A percentile compares a stretch with the other conserved stretches of the same genome.
Conservation (phyloP, 352 stramenopile species). For the Halophytophthora polymorphica region DNA sequence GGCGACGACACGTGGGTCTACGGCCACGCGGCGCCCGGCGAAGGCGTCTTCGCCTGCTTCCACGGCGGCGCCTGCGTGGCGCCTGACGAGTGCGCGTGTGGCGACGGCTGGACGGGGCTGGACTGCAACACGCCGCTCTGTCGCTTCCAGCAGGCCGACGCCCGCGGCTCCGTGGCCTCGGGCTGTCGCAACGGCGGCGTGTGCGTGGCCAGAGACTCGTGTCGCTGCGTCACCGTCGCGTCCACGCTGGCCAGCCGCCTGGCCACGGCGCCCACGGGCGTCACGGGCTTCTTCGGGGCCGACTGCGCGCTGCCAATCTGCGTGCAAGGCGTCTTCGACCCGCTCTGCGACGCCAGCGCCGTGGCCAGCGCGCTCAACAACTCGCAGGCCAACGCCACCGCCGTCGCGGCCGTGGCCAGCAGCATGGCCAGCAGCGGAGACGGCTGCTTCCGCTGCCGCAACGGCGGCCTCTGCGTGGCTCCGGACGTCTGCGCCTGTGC, state of each 20-base stretch:
- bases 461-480: constrained; percentile 89
- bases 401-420: constrained; percentile 28
- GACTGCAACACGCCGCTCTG: constrained; percentile 95
- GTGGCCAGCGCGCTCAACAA: constrained; percentile 36
- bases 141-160: constrained; percentile 56
- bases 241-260: constrained; percentile 84
- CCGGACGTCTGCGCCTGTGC: constrained; percentile 91
- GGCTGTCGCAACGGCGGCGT: constrained; percentile 92
- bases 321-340: constrained; percentile 94
- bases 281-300: constrained; percentile 92
- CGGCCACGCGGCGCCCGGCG: constrained; percentile 56
- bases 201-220: constrained; percentile 92
- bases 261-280: constrained; percentile 56
- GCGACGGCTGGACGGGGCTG: constrained; percentile 90
- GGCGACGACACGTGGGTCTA: constrained; percentile 67
- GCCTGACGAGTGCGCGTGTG: constrained; percentile 90
- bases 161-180: constrained; percentile 54
- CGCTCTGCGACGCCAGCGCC: constrained; percentile 67
- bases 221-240: constrained; percentile 86
- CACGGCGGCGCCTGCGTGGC: constrained; percentile 92
- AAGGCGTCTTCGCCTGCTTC: constrained; percentile 95
- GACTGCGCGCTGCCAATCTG: constrained; percentile 96
- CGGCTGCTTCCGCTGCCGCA: constrained; percentile 94
- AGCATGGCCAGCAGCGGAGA: constrained; percentile 44
- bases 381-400: constrained; percentile 13